phyloP scores from a whole-genome alignment of 2,329 filamentous ascomycete genomes.

The Aaosphaeria pasadenensis region DNA sequence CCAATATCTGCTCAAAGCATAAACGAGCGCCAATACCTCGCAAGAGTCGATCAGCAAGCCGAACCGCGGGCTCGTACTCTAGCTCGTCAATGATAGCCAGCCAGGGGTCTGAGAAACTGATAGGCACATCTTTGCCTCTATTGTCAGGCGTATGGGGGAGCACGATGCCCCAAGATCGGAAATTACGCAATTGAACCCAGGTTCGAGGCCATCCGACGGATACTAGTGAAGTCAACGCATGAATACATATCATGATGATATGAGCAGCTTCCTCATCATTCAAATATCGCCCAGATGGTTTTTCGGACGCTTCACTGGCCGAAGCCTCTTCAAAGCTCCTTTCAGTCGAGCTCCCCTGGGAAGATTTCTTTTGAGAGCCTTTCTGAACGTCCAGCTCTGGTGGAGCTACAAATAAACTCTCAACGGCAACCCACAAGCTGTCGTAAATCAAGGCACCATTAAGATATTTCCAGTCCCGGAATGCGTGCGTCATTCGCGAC shows the following conservation, averaged over 20 bases:
- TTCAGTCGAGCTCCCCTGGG: background rate
- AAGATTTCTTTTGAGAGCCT: background rate
- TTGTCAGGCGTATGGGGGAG: slow-evolving; percentile 16
- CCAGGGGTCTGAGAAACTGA: slow-evolving; percentile 24
- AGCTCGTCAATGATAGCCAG: slow-evolving; percentile 41
- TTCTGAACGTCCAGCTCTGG: slow-evolving; percentile 28
- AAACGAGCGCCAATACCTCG: slow-evolving; percentile 48
- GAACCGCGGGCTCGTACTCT: slow-evolving; percentile 51
- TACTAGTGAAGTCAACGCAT: slow-evolving; percentile 37
- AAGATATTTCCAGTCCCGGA: slow-evolving; percentile 29
- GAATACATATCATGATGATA: slow-evolving; percentile 40
- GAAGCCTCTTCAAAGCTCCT: background rate
- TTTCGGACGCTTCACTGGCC: background rate
- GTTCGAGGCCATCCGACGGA: slow-evolving; percentile 26
- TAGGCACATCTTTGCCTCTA: slow-evolving; percentile 12
- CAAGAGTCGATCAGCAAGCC: slow-evolving; percentile 49
- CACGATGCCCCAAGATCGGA: slow-evolving; percentile 36
- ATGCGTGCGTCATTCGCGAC: slow-evolving; percentile 22
- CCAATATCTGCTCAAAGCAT: slow-evolving; percentile 49
- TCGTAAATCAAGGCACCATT: slow-evolving; percentile 37
- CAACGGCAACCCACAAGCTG: slow-evolving; percentile 29
- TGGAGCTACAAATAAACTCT: slow-evolving; percentile 33
- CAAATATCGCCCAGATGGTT: slow-evolving; percentile 17
- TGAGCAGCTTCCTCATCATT: slow-evolving; percentile 37
- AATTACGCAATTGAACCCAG: slow-evolving; percentile 36